These are phyloP conservation scores for Solioccasus polychromus DNA, from an alignment of 768 basidiomycete genomes.

Conservation along the genomic window DNA sequence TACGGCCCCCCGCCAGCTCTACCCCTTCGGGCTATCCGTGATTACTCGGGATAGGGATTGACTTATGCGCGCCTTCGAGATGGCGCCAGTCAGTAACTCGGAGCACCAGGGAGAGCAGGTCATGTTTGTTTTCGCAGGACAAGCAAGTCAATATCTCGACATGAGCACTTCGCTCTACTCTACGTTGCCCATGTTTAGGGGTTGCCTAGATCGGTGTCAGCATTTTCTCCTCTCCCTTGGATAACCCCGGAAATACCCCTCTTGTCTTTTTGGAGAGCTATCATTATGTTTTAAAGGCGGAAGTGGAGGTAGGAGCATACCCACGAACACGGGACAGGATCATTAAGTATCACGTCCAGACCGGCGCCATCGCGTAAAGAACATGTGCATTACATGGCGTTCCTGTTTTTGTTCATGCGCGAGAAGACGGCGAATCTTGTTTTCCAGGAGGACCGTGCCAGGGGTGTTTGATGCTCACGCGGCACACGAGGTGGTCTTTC, in stretches of 20 bases:
- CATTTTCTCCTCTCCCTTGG: slow-evolving; percentile 44
- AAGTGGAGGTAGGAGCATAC: slow-evolving; percentile 43
- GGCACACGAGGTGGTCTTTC: slow-evolving; percentile 64
- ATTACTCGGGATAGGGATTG: slow-evolving; percentile 43
- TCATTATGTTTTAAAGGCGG: slow-evolving; percentile 18
- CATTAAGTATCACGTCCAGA: slow-evolving; percentile 48
- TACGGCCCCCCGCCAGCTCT: slow-evolving; percentile 62
- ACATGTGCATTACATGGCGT: slow-evolving; percentile 45
- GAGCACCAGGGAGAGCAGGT: slow-evolving; percentile 31
- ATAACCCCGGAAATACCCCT: slow-evolving; percentile 47
- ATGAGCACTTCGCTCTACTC: slow-evolving; percentile 62
- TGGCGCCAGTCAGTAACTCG: slow-evolving; percentile 33
- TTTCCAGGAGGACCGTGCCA: slow-evolving; percentile 20
- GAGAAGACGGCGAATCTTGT: slow-evolving; percentile 38
- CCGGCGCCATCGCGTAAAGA: slow-evolving; percentile 31
- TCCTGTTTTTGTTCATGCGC: slow-evolving; percentile 34
- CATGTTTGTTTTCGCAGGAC: slow-evolving; percentile 72
- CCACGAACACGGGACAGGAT: slow-evolving; percentile 33
- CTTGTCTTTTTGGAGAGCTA: slow-evolving; percentile 35
- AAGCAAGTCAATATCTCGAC: slow-evolving; percentile 63
- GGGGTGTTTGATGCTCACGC: slow-evolving; percentile 57
- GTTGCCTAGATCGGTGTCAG: slow-evolving; percentile 59
- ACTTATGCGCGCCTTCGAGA: slow-evolving; percentile 43
- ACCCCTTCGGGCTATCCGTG: slow-evolving; percentile 51
- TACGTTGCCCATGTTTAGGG: slow-evolving; percentile 45